These are phyloP conservation scores for Cercophora sp. DNA, from an alignment of 495 filamentous ascomycete genomes.

Conservation along the genomic window DNA sequence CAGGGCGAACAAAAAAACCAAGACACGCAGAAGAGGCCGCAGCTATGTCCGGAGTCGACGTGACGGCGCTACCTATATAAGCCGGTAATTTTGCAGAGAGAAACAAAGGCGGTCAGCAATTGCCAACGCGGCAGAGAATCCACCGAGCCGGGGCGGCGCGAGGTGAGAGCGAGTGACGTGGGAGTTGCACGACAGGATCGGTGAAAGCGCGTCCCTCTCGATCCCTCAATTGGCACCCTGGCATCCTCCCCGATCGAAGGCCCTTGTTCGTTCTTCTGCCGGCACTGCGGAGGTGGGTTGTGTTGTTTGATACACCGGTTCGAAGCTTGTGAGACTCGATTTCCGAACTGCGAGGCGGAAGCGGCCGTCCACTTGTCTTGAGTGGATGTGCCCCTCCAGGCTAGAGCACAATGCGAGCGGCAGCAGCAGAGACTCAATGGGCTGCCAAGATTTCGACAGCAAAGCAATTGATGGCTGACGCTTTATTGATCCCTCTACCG, in stretches of 20 bases:
- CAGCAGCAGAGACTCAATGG: not conserved
- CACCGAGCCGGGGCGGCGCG: not conserved
- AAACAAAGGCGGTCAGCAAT: conserved; percentile 1
- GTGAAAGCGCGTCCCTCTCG: too few species aligned
- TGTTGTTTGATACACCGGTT: too few species aligned
- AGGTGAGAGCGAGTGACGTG: conserved; percentile 9
- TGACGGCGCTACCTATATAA: too few species aligned
- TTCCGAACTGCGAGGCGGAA: too few species aligned
- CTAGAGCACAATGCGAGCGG: not conserved
- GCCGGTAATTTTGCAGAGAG: not conserved
- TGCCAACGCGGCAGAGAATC: too few species aligned
- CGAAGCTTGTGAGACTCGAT: too few species aligned
- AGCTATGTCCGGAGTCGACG: too few species aligned
- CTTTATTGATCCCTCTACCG: too few species aligned
- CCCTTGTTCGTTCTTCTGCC: not conserved
- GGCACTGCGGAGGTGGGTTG: too few species aligned
- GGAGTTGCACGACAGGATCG: conserved; percentile 2
- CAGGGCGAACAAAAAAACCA: not conserved
- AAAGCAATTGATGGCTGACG: not conserved
- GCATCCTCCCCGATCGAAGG: not conserved
- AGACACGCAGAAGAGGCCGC: conserved; percentile 10
- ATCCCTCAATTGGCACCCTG: not conserved
- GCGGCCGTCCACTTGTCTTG: too few species aligned
- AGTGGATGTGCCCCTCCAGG: too few species aligned
- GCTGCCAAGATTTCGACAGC: conserved; percentile 3